phyloP scores from a whole-genome alignment of 257 asterid species.

The Solanum ossicruentum region DNA sequence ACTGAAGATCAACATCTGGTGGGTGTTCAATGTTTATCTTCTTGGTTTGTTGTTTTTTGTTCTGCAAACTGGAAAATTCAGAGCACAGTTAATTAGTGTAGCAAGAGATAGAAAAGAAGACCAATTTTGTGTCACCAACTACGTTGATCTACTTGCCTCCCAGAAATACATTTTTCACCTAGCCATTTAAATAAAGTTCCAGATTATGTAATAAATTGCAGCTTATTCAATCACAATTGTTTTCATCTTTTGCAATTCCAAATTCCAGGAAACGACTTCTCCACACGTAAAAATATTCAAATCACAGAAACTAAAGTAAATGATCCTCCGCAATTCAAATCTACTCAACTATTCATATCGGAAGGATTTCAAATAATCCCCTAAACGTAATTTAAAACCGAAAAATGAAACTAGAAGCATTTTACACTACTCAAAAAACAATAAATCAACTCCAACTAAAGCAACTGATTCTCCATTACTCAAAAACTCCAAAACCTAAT shows the following conservation, averaged over 20 bases:
- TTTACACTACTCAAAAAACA: background rate
- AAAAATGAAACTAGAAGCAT: background rate
- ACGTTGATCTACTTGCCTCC: background rate
- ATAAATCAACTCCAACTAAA: background rate
- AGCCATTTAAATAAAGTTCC: background rate
- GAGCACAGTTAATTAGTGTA: background rate
- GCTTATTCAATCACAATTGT: background rate
- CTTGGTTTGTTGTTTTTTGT: slow-evolving; percentile 52
- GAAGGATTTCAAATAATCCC: background rate
- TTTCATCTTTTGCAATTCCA: background rate
- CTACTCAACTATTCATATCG: background rate
- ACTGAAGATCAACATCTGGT: slow-evolving; percentile 20
- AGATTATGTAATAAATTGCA: background rate
- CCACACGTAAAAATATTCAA: background rate
- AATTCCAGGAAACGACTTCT: background rate
- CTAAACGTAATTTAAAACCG: background rate
- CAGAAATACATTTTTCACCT: background rate
- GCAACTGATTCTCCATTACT: background rate
- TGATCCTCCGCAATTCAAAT: background rate
- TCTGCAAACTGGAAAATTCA: slow-evolving; percentile 43
- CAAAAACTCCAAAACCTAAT: background rate
- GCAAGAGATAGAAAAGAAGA: background rate
- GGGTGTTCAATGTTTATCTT: slow-evolving; percentile 33
- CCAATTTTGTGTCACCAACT: background rate
- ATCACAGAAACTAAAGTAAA: background rate